Conservation (phyloP, 768 basidiomycete genomes). For the Vararia minispora region DNA sequence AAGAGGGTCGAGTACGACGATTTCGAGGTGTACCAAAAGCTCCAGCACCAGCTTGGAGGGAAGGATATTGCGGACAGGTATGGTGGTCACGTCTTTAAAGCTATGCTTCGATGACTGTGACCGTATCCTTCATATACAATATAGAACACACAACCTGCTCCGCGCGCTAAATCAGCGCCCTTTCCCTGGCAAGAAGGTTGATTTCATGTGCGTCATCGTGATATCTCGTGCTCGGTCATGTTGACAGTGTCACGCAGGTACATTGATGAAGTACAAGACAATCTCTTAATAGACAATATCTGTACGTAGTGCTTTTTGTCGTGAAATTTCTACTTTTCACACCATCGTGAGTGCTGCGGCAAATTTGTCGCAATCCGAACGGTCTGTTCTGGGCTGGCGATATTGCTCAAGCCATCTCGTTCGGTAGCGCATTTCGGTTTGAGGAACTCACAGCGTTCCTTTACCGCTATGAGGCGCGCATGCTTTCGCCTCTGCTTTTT, state of each 20-base stretch:
- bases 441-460: constrained; percentile 60
- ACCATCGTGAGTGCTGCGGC: constrained; percentile 40
- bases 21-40: constrained; percentile 39
- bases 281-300: constrained; percentile 52
- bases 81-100: background rate
- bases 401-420: constrained; percentile 68
- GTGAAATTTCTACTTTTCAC: background rate
- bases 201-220: constrained; percentile 37
- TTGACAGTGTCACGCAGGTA: constrained; percentile 29
- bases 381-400: constrained; percentile 76
- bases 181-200: constrained; percentile 32
- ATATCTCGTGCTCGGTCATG: background rate
- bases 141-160: constrained; percentile 43
- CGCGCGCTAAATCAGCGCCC: constrained; percentile 19
- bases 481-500: background rate
- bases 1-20: constrained; percentile 16
- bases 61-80: constrained; percentile 54
- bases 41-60: constrained; percentile 31
- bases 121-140: background rate
- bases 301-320: constrained; percentile 24
- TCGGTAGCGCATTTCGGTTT: constrained; percentile 64
- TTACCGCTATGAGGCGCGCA: constrained; percentile 40
- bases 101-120: background rate
- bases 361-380: constrained; percentile 50
- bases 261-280: constrained; percentile 67